phyloP scores from a whole-genome alignment of 805 yeast species.

The Candida awuae region DNA sequence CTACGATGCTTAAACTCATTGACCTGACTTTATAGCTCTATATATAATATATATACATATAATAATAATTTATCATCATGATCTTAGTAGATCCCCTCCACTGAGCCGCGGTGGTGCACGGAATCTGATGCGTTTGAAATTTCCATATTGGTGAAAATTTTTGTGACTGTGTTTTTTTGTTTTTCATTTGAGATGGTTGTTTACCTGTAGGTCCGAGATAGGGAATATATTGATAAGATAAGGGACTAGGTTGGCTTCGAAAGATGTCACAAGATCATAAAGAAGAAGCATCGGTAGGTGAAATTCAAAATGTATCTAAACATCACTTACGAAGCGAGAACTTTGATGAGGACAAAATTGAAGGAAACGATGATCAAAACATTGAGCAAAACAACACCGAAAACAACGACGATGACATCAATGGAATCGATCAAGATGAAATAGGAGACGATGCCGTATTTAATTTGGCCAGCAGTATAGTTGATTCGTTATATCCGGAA shows the following conservation, averaged over 20 bases:
- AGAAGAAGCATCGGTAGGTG: no score
- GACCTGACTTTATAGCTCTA: background rate
- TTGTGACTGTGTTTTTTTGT: constrained; percentile 17
- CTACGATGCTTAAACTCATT: constrained; percentile 63
- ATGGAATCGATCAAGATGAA: background rate
- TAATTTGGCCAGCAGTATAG: constrained; percentile 7
- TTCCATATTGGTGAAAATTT: background rate
- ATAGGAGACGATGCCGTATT: constrained; percentile 1
- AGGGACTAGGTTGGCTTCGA: background rate
- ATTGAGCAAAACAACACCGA: background rate
- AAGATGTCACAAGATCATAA: background rate
- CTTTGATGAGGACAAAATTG: no score
- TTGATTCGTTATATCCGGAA: constrained; percentile 5
- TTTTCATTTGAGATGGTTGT: constrained; percentile 3
- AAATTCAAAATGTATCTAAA: no score
- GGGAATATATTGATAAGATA: constrained; percentile 3
- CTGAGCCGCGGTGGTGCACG: no score
- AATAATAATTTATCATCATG: no score
- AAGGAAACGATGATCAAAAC: no score
- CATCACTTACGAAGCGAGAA: no score
- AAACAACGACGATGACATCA: background rate
- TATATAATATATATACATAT: no score
- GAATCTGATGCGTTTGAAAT: background rate
- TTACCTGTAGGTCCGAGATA: background rate
- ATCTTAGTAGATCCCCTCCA: no score